Percentiles rank a stretch among this genome's conserved stretches.
Conservation (phyloP, 305 asterid genomes). For the Solanum hybrid region DNA sequence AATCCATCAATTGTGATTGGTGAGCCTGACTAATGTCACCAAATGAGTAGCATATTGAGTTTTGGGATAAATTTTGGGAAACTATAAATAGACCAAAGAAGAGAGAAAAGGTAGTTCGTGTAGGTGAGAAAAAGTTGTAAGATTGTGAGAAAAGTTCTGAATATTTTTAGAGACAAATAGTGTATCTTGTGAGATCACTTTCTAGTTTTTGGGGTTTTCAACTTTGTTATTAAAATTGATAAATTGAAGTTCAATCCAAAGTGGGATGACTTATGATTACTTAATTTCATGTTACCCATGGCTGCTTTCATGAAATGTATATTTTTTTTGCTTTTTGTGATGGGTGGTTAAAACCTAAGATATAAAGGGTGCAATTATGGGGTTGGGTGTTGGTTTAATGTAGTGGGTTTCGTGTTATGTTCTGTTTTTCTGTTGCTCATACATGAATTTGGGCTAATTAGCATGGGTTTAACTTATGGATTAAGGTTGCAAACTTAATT, state of each 20-base stretch:
- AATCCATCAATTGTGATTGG: too few species aligned
- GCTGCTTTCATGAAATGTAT: background rate
- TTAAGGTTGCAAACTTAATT: background rate
- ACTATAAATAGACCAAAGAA: background rate
- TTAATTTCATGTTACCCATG: background rate
- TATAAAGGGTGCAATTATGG: background rate
- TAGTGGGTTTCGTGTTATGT: background rate
- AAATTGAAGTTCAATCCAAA: background rate
- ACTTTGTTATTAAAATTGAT: too few species aligned
- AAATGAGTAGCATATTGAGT: background rate
- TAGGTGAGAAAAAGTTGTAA: background rate
- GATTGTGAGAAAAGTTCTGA: background rate
- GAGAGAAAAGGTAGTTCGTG: background rate
- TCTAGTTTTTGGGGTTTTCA: background rate
- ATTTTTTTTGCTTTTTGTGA: background rate
- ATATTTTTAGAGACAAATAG: background rate
- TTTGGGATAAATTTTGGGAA: background rate
- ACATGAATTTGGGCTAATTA: background rate
- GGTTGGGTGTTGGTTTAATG: background rate
- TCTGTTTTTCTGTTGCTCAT: background rate
- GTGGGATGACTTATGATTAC: background rate
- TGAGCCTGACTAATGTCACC: background rate
- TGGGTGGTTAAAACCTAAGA: background rate
- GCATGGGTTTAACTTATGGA: background rate
- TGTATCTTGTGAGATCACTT: background rate